Conservation (phyloP, 306 rosid species). For the Corylus americana region DNA sequence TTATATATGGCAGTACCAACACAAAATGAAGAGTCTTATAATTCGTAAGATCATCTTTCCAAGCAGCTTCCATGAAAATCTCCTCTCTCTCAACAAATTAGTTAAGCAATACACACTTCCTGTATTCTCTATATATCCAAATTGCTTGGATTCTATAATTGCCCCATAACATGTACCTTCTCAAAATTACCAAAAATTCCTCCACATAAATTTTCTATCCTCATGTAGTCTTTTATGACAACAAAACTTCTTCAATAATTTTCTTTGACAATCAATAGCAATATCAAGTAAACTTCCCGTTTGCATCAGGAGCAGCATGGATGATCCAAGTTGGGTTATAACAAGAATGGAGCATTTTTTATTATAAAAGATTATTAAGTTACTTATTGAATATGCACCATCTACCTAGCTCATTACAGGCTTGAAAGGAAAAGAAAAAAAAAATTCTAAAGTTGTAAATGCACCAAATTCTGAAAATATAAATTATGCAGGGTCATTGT, state of each 20-base stretch:
- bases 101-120: background rate
- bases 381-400: background rate
- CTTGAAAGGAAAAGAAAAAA: background rate
- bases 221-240: background rate
- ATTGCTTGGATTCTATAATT: background rate
- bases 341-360: background rate
- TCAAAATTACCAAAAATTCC: background rate
- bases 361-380: background rate
- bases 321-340: background rate
- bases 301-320: background rate
- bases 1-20: background rate
- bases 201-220: background rate
- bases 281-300: background rate
- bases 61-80: background rate
- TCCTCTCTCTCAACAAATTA: background rate
- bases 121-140: background rate
- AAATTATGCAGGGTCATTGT: background rate
- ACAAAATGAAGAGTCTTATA: background rate
- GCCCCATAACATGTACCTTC: background rate
- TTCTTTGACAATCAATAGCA: background rate
- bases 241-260: background rate
- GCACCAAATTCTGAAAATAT: background rate
- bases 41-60: background rate
- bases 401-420: background rate
- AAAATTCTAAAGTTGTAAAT: too few relatives aligned